Conservation (phyloP, 768 basidiomycete genomes). For the Lactifluus pinguis region DNA sequence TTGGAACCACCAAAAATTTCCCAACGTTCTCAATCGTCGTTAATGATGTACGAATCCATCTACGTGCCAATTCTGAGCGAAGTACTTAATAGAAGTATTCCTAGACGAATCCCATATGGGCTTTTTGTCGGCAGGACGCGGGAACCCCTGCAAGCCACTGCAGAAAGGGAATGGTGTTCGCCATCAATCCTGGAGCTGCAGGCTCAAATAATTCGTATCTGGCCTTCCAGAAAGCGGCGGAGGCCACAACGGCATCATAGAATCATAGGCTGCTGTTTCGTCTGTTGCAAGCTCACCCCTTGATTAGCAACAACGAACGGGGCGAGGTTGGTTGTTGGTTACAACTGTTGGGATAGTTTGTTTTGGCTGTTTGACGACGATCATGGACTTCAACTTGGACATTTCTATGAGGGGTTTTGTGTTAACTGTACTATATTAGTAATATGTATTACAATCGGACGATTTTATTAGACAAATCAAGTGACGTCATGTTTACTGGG, state of each 20-base stretch:
- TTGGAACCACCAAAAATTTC: background rate
- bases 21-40: conserved; percentile 22
- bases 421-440: background rate
- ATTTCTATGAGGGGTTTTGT: too few relatives aligned
- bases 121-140: conserved; percentile 21
- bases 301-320: background rate
- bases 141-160: conserved; percentile 15
- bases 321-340: conserved; percentile 23
- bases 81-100: background rate
- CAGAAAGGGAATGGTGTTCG: conserved; percentile 25
- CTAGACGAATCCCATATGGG: conserved; percentile 21
- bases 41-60: conserved; percentile 18
- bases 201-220: conserved; percentile 1
- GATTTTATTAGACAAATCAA: background rate
- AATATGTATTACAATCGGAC: background rate
- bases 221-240: background rate
- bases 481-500: background rate
- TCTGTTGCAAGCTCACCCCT: conserved; percentile 1
- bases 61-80: background rate
- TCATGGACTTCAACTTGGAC: too few relatives aligned
- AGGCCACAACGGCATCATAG: background rate
- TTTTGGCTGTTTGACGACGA: conserved; percentile 25
- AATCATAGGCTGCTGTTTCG: conserved; percentile 15
- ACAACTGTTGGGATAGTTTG: background rate
- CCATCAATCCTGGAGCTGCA: conserved; percentile 21